Evolutionary conservation across 192 early-diverging fungal species (phyloP).

Genomic region (Piromyces sp.): DNA sequence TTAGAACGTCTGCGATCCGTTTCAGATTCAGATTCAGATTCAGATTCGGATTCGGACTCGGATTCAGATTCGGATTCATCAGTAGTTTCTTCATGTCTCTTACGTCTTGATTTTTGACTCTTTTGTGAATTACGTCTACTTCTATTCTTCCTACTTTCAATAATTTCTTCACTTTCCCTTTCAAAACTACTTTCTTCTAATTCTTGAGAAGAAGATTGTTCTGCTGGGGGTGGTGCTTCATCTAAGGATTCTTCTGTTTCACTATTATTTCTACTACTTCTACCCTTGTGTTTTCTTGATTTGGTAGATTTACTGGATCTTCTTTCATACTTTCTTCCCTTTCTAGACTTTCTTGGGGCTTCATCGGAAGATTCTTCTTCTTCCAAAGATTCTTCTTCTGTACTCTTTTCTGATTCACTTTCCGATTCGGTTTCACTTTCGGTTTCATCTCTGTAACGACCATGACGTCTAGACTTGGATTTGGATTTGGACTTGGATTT

Average conservation of each 20-base stretch:
- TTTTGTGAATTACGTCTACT: background rate
- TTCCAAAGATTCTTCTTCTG: background rate
- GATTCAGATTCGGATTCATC: background rate
- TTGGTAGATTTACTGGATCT: background rate
- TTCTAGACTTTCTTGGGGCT: background rate
- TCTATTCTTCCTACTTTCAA: background rate
- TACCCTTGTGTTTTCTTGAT: background rate
- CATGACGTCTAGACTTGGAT: background rate
- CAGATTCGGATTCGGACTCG: background rate
- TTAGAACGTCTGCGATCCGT: background rate
- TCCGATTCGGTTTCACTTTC: background rate
- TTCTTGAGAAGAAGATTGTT: background rate
- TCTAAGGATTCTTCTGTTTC: background rate
- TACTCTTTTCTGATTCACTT: background rate
- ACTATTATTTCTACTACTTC: background rate
- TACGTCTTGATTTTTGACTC: background rate
- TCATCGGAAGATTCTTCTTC: background rate
- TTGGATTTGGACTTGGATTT: background rate
- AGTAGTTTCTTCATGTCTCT: background rate
- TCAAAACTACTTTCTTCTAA: background rate
- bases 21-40: background rate
- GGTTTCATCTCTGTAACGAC: background rate
- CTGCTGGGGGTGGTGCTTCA: background rate
- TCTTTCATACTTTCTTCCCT: background rate
- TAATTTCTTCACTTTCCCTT: background rate